Base-by-base conservation (phyloP, 495 filamentous ascomycete species). In the Margaritispora aquatica region DNA sequence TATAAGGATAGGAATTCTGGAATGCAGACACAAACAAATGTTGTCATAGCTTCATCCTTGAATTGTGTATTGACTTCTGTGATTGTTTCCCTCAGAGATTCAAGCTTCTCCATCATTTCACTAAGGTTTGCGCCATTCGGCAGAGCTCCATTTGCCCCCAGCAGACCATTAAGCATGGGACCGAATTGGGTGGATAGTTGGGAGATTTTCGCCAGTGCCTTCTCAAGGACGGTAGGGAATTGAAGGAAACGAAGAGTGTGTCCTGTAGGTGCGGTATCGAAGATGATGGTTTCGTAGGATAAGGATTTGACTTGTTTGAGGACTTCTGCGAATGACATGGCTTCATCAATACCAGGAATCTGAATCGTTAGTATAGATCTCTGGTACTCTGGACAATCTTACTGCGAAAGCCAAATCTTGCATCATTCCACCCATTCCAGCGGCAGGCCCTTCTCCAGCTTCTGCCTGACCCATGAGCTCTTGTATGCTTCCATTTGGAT, bases 231-330 rank as follows among this genome's bases (percentile, higher is more conserved):
- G 3, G 92, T 94, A 2, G 94, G 94, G 76, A 99, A 99, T 71
- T 99, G 94, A 29, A 99, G 85, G 79, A 99, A 99, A 66, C 94
- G 94, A 57, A 99, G 85, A 0, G 94, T 99, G 80, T 99, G 94
- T 49, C 94, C 94, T n/a, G 94, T 99, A 8, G 94, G 94, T 1
- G 94, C 94, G 46, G 94, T 99, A 69, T 99, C 94, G 84, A 97
- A 99, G 71, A 99, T 90, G 74, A 99, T 96, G 65, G 90, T 87
- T 70, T 96, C 94, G 81, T 97, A 99, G 10, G 90, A 95, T 62
- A 97, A 86, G n/a, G 89, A 95, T 74, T 97, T 97, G 76, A 99
- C 94, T 75, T 99, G 95, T 74, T 99, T 97, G 60, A 97, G 82
- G 51, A 97, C 94, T 75, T 97, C 94, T 67, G 94, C 94, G 68